Evolutionary conservation across 1,139 yeast species (phyloP), one percentile per base, ranked within the genome.

Genomic region (Kurtzmaniella quercitrusa): DNA sequence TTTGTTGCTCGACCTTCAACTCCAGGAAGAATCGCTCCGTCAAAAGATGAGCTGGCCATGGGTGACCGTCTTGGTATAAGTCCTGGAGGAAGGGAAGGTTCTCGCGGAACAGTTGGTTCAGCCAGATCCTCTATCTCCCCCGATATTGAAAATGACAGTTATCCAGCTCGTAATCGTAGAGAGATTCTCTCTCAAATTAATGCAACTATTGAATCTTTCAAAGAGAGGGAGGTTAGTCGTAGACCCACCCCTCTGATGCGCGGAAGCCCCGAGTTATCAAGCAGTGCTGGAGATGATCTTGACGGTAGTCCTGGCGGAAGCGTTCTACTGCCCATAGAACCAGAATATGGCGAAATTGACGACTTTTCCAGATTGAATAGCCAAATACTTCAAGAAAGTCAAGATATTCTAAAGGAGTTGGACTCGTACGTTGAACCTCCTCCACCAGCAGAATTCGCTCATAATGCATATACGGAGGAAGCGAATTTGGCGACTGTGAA

Each of bases 111-210:
- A n/a, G n/a, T n/a, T n/a, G n/a, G n/a, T n/a, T 27, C 31, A 27
- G 23, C 23, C 8, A 21, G 8, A 8, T 21, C 23, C 23, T 8
- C 23, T 5, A 21, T 4, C 4, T 21, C 23, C 4, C 23, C 31
- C 31, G 10, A 7, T 10, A 10, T 21, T 21, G 31, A 27, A 3
- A n/a, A n/a, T n/a, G 10, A 27, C 31, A 10, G 12, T 27, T 14
- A 17, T 18, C n/a, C 19, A 33, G n/a, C 14, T 19, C 14, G 31
- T 3, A 24, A 54, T 5, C 41, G 51, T 31, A 53, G 50, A 10
- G 60, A 57, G 34, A 53, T 56, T 14, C 37, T 57, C 17, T 58
- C 57, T 10, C 47, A 52, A 23, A 57, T 57, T 15, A 54, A 57
- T 41, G 49, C 52, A 9, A 52, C 57, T 3, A 47, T 56, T 2